Evolutionary conservation across 768 basidiomycete genomes (phyloP).

Genomic region (Rhodotorula graminis): DNA sequence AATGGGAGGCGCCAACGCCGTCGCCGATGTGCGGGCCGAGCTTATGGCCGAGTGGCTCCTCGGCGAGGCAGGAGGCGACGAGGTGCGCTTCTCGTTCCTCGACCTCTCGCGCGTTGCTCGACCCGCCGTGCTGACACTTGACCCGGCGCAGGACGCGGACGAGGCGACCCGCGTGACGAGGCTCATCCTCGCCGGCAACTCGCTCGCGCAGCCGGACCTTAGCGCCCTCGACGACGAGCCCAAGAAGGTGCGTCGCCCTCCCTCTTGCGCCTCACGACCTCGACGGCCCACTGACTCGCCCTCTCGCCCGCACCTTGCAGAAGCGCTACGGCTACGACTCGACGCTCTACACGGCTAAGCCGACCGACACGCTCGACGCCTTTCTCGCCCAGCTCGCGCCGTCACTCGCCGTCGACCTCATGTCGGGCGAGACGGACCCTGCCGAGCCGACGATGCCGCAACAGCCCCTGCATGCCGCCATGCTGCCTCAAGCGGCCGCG

Average conservation of each 20-base stretch:
- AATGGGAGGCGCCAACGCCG: conserved; percentile 57
- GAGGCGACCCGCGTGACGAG: conserved; percentile 70
- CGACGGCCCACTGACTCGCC: not conserved
- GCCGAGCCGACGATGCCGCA: conserved; percentile 85
- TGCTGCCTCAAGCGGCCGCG: conserved; percentile 61
- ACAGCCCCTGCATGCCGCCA: conserved; percentile 82
- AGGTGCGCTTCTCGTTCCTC: conserved; percentile 43
- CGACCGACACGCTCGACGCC: conserved; percentile 63
- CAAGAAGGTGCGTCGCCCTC: conserved; percentile 19
- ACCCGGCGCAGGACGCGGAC: conserved; percentile 53
- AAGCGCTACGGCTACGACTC: conserved; percentile 64
- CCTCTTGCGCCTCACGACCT: not conserved
- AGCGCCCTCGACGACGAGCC: conserved; percentile 47
- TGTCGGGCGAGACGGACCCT: conserved; percentile 84
- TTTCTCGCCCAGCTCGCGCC: conserved; percentile 70
- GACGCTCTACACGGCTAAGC: conserved; percentile 67
- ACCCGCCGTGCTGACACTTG: not conserved
- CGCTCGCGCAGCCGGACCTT: conserved; percentile 56
- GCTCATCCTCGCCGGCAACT: conserved; percentile 85
- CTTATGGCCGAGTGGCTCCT: conserved; percentile 84
- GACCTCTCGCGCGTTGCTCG: too few relatives aligned
- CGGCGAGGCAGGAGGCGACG: conserved; percentile 69
- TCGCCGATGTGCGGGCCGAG: conserved; percentile 62
- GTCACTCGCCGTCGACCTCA: conserved; percentile 74
- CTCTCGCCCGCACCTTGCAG: conserved; percentile 46